These are phyloP conservation scores for Pichia sp. DNA, from an alignment of 1,139 yeast species.

Conservation along the genomic window DNA sequence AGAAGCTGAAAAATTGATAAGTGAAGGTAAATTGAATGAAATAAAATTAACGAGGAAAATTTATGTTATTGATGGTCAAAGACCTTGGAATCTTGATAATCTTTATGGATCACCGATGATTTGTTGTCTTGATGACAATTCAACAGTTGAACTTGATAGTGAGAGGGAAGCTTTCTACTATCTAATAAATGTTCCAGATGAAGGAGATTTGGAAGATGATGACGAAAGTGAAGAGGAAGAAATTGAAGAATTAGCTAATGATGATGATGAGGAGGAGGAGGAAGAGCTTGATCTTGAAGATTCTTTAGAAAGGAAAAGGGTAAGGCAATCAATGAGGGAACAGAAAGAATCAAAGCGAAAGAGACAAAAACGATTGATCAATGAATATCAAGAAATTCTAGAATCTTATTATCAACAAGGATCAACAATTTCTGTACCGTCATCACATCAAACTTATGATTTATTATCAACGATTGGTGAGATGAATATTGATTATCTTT, in stretches of 20 bases:
- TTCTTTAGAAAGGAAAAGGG: slow-evolving; percentile 25
- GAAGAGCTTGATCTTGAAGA: slow-evolving; percentile 29
- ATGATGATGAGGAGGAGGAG: slow-evolving; percentile 29
- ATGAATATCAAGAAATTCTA: slow-evolving; percentile 46
- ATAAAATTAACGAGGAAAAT: slow-evolving; percentile 41
- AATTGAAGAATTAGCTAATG: slow-evolving; percentile 20
- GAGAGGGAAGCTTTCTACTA: slow-evolving; percentile 52
- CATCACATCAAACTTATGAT: slow-evolving; percentile 74
- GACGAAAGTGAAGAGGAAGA: slow-evolving; percentile 29
- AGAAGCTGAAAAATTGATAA: slow-evolving; percentile 7
- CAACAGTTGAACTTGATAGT: slow-evolving; percentile 46
- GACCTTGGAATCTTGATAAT: slow-evolving; percentile 96
- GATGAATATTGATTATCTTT: slow-evolving; percentile 58
- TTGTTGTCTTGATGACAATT: slow-evolving; percentile 84
- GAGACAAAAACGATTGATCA: slow-evolving; percentile 27
- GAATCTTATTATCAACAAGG: slow-evolving; percentile 79
- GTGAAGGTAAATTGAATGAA: slow-evolving; percentile 6
- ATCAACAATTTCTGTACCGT: slow-evolving; percentile 65
- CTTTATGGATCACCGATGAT: slow-evolving; percentile 78
- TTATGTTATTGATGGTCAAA: slow-evolving; percentile 81
- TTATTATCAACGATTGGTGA: slow-evolving; percentile 75
- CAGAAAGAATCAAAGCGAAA: slow-evolving; percentile 34
- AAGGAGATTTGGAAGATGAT: slow-evolving; percentile 31
- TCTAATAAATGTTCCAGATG: slow-evolving; percentile 36
- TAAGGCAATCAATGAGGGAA: slow-evolving; percentile 2